These are phyloP conservation scores for Phlegmacium glaucopus DNA, from an alignment of 768 basidiomycete species.

Conservation along the genomic window DNA sequence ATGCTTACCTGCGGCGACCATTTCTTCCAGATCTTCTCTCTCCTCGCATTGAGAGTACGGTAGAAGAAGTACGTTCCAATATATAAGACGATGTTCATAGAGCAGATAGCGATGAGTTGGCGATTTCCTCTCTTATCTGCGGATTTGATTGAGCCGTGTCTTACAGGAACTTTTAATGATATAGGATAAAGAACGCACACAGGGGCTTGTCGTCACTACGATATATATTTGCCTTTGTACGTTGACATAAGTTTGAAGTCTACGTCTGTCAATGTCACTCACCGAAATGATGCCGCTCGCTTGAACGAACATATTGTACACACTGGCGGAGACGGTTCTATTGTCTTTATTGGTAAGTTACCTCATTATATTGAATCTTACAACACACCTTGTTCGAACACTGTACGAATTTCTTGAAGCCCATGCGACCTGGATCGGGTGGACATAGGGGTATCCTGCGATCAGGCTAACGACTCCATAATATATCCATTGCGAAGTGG, in stretches of 20 bases:
- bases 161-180: neutral
- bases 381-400: constrained; percentile 47
- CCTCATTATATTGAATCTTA: constrained; percentile 10
- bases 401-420: constrained; percentile 57
- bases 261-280: constrained; percentile 8
- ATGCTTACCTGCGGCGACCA: constrained; percentile 43
- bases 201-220: constrained; percentile 45
- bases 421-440: constrained; percentile 54
- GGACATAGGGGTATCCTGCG: constrained; percentile 52
- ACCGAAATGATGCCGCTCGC: constrained; percentile 49
- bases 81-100: constrained; percentile 53
- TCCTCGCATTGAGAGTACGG: constrained; percentile 41
- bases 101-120: constrained; percentile 49
- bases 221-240: constrained; percentile 50
- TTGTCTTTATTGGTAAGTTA: neutral
- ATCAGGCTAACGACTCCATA: constrained; percentile 51
- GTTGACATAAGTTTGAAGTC: neutral
- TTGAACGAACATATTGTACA: constrained; percentile 70
- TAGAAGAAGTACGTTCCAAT: constrained; percentile 53
- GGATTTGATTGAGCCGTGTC: neutral
- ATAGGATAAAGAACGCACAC: constrained; percentile 21
- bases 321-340: constrained; percentile 42
- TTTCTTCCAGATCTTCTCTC: constrained; percentile 49
- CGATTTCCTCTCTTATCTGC: constrained; percentile 60
- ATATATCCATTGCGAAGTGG: constrained; percentile 55